Conservation (phyloP, 345 rosid genomes). For the Crucihimalaya himalaica region DNA sequence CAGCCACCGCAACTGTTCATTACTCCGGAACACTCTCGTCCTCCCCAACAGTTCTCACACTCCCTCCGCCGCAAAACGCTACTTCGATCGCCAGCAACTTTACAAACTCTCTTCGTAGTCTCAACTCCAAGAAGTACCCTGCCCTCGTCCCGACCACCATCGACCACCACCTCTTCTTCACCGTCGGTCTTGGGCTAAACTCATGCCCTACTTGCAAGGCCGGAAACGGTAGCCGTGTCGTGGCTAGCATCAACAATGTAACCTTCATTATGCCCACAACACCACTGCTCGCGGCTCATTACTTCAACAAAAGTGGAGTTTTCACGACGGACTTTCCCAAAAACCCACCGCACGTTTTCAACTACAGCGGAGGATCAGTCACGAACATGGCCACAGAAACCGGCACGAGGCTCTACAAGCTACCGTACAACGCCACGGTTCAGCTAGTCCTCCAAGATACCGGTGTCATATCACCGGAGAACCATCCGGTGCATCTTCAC, state of each 20-base stretch:
- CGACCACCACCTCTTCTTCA: constrained; percentile 73
- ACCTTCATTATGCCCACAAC: constrained; percentile 83
- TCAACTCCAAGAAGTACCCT: constrained; percentile 78
- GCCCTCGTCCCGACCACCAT: constrained; percentile 70
- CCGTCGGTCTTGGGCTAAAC: constrained; percentile 78
- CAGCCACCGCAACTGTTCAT: constrained; percentile 84
- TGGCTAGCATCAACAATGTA: constrained; percentile 77
- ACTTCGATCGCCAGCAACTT: constrained; percentile 67
- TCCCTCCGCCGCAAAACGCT: constrained; percentile 78
- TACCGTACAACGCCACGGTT: constrained; percentile 72
- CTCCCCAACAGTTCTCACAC: constrained; percentile 53
- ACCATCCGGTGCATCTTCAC: constrained; percentile 88
- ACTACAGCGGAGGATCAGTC: constrained; percentile 67
- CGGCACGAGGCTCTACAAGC: constrained; percentile 67
- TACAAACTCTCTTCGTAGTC: constrained; percentile 58
- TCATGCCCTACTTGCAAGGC: constrained; percentile 81
- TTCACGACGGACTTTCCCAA: constrained; percentile 85
- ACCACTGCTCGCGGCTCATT: constrained; percentile 80
- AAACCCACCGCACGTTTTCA: constrained; percentile 60
- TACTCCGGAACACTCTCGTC: constrained; percentile 72
- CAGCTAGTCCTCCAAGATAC: constrained; percentile 90
- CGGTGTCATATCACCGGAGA: constrained; percentile 71
- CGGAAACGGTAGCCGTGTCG: constrained; percentile 72
- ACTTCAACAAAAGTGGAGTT: constrained; percentile 73
- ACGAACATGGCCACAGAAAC: constrained; percentile 55